Evolutionary conservation across 352 stramenopile species (phyloP), one percentile per base, ranked within the genome.

Genomic region (Hyaloperonospora brassicae): DNA sequence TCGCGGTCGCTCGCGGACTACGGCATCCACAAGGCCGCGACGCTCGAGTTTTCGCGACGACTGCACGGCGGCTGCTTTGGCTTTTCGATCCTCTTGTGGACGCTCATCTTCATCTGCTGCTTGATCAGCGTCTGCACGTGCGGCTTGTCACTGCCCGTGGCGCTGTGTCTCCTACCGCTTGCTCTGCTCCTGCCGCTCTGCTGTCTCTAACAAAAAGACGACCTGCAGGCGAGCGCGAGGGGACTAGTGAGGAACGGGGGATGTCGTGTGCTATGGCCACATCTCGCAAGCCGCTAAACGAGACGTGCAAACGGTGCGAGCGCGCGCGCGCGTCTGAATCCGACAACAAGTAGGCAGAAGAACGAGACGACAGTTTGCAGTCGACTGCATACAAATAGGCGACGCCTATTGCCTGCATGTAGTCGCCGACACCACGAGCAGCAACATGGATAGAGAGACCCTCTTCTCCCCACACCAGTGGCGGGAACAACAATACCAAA

Each of bases 11-110:
- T 87, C 23, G 49, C 24, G 5, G 79, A 89, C 41, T 86, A 87
- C 34, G 76, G 68, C n/a, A 79, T 89, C 57, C 76, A 86, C 55
- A 70, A 84, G 46, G 61, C 77, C 52, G 72, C 79, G 41, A 89
- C 79, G 61, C 61, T 89, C 17, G 63, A 86, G 38, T 59, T 66
- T 12, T 61, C 64, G 2, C 31, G 51, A 39, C 70, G 76, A 14
- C 50, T 79, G 24, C 75, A 69, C 30, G 79, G 79, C 38, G 76
- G 79, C 55, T 89, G 79, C 67, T 87, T 87, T 50, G 62, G 67
- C 42, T 68, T 87, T 43, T 89, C 79, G n/a, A 85, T 89, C 57
- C 48, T 76, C 45, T 57, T 89, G 44, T 89, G 79, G 79, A 79
- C 84, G 51, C 57, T 86, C 24, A 89, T 89, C 59, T 87, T 87